phyloP scores from a whole-genome alignment of 208 protist species.

The Trypanosoma rangeli region DNA sequence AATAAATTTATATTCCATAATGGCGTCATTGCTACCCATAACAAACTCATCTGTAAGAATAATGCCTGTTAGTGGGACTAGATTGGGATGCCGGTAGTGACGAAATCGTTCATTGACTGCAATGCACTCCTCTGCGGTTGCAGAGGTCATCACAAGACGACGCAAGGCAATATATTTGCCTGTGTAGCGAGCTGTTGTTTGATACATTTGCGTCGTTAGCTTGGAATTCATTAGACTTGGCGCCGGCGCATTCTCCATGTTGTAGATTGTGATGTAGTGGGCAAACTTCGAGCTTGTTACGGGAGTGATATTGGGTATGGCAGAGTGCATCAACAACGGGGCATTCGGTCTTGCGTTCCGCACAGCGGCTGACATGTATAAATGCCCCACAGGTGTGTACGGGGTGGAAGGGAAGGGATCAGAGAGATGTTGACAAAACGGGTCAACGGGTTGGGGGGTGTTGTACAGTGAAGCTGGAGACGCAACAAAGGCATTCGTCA shows the following conservation, averaged over 20 bases:
- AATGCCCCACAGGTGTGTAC: slow-evolving; percentile 68
- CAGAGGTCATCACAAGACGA: slow-evolving; percentile 58
- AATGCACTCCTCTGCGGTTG: slow-evolving; percentile 50
- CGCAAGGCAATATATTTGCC: slow-evolving; percentile 80
- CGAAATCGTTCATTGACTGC: slow-evolving; percentile 55
- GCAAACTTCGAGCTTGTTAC: slow-evolving; percentile 86
- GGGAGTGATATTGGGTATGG: slow-evolving; percentile 47
- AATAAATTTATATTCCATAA: slow-evolving; percentile 89
- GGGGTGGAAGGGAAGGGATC: slow-evolving; percentile 83
- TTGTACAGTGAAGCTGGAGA: slow-evolving; percentile 49
- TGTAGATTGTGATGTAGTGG: slow-evolving; percentile 88
- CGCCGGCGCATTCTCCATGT: slow-evolving; percentile 68
- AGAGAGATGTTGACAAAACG: slow-evolving; percentile 51
- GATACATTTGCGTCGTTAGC: slow-evolving; percentile 71
- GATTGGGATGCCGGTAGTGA: slow-evolving; percentile 80
- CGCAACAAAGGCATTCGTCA: slow-evolving; percentile 22
- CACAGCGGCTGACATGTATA: slow-evolving; percentile 76
- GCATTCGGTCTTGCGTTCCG: slow-evolving; percentile 50
- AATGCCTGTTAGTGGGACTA: slow-evolving; percentile 75
- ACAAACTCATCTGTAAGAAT: slow-evolving; percentile 83
- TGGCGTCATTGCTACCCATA: slow-evolving; percentile 79
- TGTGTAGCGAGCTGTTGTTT: slow-evolving; percentile 69
- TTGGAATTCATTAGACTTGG: slow-evolving; percentile 61
- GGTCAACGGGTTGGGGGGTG: slow-evolving; percentile 61
- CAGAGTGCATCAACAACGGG: slow-evolving; percentile 79